Conservation (phyloP, 345 rosid species). For the Dimocarpus longan region DNA sequence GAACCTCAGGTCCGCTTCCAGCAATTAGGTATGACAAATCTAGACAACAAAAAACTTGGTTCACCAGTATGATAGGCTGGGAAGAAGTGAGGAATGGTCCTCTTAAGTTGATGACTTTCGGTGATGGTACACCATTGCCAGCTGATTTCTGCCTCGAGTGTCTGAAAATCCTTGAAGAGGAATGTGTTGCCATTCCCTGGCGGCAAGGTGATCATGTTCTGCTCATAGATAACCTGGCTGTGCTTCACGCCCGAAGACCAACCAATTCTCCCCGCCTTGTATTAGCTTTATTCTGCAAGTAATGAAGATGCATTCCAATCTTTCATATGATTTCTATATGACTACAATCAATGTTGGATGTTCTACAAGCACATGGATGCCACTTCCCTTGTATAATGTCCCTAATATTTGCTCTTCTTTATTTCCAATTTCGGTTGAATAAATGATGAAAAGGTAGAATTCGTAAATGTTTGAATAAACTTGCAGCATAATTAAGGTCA, state of each 20-base stretch:
- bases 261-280: conserved; percentile 75
- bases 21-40: conserved; percentile 61
- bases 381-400: too few relatives aligned
- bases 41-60: conserved; percentile 78
- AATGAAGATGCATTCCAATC: not conserved
- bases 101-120: conserved; percentile 63
- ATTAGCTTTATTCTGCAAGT: conserved; percentile 86
- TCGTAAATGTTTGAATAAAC: too few relatives aligned
- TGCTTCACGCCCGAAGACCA: conserved; percentile 77
- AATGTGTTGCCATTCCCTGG: conserved; percentile 81
- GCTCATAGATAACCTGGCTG: conserved; percentile 80
- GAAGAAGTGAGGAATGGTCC: conserved; percentile 72
- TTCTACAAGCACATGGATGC: too few relatives aligned
- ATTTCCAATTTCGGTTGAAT: too few relatives aligned
- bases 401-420: too few relatives aligned
- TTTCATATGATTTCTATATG: too few relatives aligned
- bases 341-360: too few relatives aligned
- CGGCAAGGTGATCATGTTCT: conserved; percentile 79
- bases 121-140: conserved; percentile 69
- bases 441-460: too few relatives aligned
- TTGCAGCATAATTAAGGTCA: too few relatives aligned
- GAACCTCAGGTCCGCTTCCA: conserved; percentile 81
- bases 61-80: conserved; percentile 94
- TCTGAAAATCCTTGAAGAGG: conserved; percentile 70
- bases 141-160: conserved; percentile 59